Evolutionary conservation across 2,329 filamentous ascomycete genomes (phyloP), one percentile per base, ranked within the genome.

Genomic region (Cephalotrichum gorgonifer): DNA sequence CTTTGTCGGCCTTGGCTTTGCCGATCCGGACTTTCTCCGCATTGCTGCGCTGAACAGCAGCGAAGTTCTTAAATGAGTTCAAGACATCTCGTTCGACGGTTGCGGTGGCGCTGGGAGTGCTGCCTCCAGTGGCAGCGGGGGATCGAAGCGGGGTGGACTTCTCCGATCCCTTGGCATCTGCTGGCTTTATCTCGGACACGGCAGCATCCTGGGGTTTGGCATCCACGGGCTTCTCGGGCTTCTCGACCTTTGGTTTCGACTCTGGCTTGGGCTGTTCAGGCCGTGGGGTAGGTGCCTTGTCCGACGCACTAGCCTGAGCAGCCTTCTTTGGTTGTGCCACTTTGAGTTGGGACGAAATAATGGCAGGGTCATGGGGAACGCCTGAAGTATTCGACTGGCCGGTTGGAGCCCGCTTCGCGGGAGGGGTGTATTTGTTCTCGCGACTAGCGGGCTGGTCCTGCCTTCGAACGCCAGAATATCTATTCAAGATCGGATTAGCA

Each of bases 391-490:
- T 86, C 4, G 88, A 73, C 54, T 87, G 79, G 25, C 75, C 81
- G 28, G 85, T 79, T 17, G 88, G 87, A 8, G 90, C 85, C 57
- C 93, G 81, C 64, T 88, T 80, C 17, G 88, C 91, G 4, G 93
- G 93, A 30, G 93, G 91, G 1, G 86, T 95, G 64, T 98, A 98
- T 65, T 88, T 91, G 65, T 78, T 79, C 55, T 74, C 71, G 17
- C 72, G 67, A 41, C 64, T 68, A 44, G 53, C 54, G 28, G 94
- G 72, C n/a, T 85, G 76, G 49, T 86, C 83, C 54, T 79, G 75
- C 54, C 91, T 83, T 53, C 84, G 84, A 49, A 98, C 93, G 62
- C 91, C 91, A 61, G 90, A 96, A 68, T 97, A 97, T 62, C 85
- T 88, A 54, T 54, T 46, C 23, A 11, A 22, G 53, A 25, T n/a